These are phyloP conservation scores for Fusarium globosum DNA, from an alignment of 2,329 filamentous ascomycete species.

Conservation along the genomic window DNA sequence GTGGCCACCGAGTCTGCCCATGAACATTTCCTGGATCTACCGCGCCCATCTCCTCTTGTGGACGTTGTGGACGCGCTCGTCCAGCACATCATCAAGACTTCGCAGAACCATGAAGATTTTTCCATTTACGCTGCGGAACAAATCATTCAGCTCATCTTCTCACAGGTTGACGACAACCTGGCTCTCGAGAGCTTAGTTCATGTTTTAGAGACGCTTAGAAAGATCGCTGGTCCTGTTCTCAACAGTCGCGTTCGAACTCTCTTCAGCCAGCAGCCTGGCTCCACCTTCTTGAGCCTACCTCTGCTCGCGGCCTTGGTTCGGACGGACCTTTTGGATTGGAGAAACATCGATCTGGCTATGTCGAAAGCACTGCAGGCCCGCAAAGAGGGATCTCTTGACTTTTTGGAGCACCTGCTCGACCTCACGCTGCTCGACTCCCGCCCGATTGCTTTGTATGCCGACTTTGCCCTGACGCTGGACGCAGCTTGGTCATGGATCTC, in stretches of 20 bases:
- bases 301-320: slow-evolving; percentile 67
- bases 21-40: slow-evolving; percentile 70
- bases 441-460: slow-evolving; percentile 81
- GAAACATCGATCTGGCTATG: slow-evolving; percentile 75
- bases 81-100: slow-evolving; percentile 71
- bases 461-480: slow-evolving; percentile 86
- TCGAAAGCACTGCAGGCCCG: slow-evolving; percentile 77
- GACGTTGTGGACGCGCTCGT: slow-evolving; percentile 72
- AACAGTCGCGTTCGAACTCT: slow-evolving; percentile 66
- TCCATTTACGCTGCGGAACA: slow-evolving; percentile 69
- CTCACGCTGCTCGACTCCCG: slow-evolving; percentile 81
- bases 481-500: slow-evolving; percentile 83
- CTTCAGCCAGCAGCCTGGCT: slow-evolving; percentile 67
- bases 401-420: slow-evolving; percentile 83
- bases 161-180: slow-evolving; percentile 64
- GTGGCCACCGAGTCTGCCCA: slow-evolving; percentile 65
- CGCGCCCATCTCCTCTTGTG: slow-evolving; percentile 68
- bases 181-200: slow-evolving; percentile 72
- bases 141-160: slow-evolving; percentile 68
- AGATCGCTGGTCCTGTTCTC: slow-evolving; percentile 66
- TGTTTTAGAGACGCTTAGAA: slow-evolving; percentile 69
- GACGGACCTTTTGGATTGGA: slow-evolving; percentile 72
- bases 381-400: slow-evolving; percentile 78
- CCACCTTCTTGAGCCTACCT: slow-evolving; percentile 67
- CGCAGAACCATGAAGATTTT: slow-evolving; percentile 70